Evolutionary conservation across 441 rosid species (phyloP), one percentile per base, ranked within the genome.

Genomic region (Croton laevigatus): DNA sequence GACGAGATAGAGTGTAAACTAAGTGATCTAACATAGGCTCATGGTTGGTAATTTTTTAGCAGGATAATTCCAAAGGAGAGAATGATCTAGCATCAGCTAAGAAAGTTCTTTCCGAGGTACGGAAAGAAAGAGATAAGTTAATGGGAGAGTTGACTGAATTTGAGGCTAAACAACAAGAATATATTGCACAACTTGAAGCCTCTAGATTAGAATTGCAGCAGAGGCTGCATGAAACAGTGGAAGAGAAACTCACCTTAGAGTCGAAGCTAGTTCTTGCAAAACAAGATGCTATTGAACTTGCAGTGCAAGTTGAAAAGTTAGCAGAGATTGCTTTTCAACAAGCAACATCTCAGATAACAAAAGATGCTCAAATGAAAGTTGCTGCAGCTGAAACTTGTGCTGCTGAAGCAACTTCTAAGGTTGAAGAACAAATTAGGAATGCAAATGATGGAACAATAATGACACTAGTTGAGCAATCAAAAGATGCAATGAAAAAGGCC

Each of bases 201-300:
- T 78, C 78, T 23, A 80, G 78, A 48, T 81, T 82, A 40, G 62
- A 73, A 48, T 72, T 81, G 68, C 73, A 84, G 55, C 74, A 76
- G 66, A 80, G 81, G 74, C 76, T 84, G 74, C 76, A 81, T 69
- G 76, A 79, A 53, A 59, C 81, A 4, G 76, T 78, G 27, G 81
- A 75, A 38, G 83, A 81, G 74, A 84, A 78, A 65, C 80, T 69
- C 42, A 14, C 74, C 46, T 36, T 80, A 68, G 83, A 81, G 74
- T 81, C 83, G n/a, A 76, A 76, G 78, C 73, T 84, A 74, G 76
- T 76, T 61, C 82, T 81, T 67, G 85, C 82, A 59, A 80, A 76
- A 65, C 81, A 84, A 70, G 85, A 84, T 55, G 79, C 82, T 13
- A 71, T 84, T 52, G 84, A 84, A 52, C 85, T 84, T 68, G 87